Percentiles rank a stretch among this genome's conserved stretches.
These are phyloP conservation scores for Deinandra increscens DNA, from an alignment of 129 eudicot genomes.

Conservation along the genomic window DNA sequence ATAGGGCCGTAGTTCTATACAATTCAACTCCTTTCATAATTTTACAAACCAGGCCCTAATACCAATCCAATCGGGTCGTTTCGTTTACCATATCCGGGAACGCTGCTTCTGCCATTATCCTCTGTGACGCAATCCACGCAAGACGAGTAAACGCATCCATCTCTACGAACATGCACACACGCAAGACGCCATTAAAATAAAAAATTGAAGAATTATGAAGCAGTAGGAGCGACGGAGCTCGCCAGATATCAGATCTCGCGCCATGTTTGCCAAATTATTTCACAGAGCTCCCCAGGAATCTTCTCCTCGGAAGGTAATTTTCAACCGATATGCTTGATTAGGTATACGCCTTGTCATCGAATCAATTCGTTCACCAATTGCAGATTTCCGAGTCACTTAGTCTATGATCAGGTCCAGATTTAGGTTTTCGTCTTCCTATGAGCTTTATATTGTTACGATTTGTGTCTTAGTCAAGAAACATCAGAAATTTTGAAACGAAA, in stretches of 20 bases:
- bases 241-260: conserved; percentile 17
- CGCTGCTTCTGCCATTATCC: not conserved
- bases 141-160: conserved; percentile 17
- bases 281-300: conserved; percentile 38
- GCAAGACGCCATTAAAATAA: conserved; percentile 22
- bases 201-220: conserved; percentile 18
- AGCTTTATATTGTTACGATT: not conserved
- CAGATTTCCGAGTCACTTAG: not conserved
- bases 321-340: conserved; percentile 7
- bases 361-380: conserved; percentile 8
- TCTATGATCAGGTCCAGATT: conserved; percentile 13
- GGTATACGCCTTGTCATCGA: not conserved
- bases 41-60: too few species aligned
- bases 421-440: too few species aligned
- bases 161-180: conserved; percentile 13
- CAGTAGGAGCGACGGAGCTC: conserved; percentile 32
- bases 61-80: too few species aligned
- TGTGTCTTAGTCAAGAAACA: conserved; percentile 3
- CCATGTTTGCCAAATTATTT: conserved; percentile 58
- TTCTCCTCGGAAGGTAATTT: conserved; percentile 36
- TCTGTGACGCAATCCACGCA: conserved; percentile 7
- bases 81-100: not conserved
- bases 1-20: too few species aligned
- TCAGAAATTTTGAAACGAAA: conserved; percentile 3
- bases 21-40: too few species aligned